Percentiles rank a stretch among this genome's conserved stretches.
phyloP scores from a whole-genome alignment of 1,284 basidiomycete species.

The Hemileia vastatrix region DNA sequence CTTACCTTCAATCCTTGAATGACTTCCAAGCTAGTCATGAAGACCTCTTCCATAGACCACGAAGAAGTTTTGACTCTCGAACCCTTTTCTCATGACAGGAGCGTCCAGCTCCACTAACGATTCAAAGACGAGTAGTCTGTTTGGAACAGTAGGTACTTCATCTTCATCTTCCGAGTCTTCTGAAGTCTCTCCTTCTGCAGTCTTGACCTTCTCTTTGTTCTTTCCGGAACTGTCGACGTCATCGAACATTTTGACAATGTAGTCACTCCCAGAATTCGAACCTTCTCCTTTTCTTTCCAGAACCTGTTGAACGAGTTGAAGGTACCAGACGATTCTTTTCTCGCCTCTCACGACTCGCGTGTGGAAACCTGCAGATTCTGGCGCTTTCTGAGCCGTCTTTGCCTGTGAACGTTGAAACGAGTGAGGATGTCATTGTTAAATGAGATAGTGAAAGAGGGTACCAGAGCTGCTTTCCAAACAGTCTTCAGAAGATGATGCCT shows the following conservation, averaged over 20 bases:
- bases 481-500: too few relatives aligned
- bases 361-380: not conserved
- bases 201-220: not conserved
- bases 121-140: not conserved
- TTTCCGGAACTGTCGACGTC: not conserved
- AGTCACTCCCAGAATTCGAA: too few relatives aligned
- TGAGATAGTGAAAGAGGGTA: too few relatives aligned
- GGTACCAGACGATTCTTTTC: not conserved
- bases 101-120: not conserved
- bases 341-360: not conserved
- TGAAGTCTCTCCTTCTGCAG: not conserved
- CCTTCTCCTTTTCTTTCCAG: not conserved
- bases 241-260: too few relatives aligned
- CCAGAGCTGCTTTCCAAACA: too few relatives aligned
- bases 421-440: too few relatives aligned
- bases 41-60: not conserved
- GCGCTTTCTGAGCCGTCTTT: not conserved
- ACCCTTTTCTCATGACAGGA: not conserved
- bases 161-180: not conserved
- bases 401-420: too few relatives aligned
- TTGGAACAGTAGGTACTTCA: not conserved
- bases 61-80: not conserved
- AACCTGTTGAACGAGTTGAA: not conserved
- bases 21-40: not conserved
- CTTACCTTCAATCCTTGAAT: not conserved